A percentile compares a stretch with the other conserved stretches of the same genome.
phyloP scores from a whole-genome alignment of 2,329 filamentous ascomycete species.

The Botrytis fragariae region DNA sequence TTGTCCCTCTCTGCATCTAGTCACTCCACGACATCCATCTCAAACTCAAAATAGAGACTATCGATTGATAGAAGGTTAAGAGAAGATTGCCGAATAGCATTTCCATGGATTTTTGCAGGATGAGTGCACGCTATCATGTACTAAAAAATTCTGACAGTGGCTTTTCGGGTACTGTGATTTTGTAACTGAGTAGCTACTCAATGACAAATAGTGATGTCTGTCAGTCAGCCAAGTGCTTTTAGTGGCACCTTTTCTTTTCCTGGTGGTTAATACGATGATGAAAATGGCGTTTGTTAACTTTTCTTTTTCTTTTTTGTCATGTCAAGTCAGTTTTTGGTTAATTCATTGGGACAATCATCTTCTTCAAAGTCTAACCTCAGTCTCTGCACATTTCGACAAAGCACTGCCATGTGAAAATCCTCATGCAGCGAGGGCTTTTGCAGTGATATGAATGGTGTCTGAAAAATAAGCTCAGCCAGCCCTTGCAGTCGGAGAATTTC shows the following conservation, averaged over 20 bases:
- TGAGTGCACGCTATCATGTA: not conserved
- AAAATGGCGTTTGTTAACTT: not conserved
- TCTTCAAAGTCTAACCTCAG: not conserved
- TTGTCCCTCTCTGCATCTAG: not conserved
- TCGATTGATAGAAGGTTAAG: not conserved
- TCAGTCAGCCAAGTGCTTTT: not conserved
- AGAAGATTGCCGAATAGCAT: not conserved
- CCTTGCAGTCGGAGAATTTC: not conserved
- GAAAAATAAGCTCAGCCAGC: not conserved
- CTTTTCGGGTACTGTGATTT: not conserved
- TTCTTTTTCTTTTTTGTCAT: not conserved
- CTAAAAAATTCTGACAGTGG: not conserved
- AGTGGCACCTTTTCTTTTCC: not conserved
- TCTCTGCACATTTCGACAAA: not conserved
- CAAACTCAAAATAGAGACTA: not conserved
- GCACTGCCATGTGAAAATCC: not conserved
- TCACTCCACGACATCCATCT: not conserved
- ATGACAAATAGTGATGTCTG: not conserved
- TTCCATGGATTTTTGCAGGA: not conserved
- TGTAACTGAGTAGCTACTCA: not conserved
- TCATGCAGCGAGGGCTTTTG: not conserved
- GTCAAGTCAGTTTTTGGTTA: not conserved
- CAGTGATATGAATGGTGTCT: not conserved
- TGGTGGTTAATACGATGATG: not conserved
- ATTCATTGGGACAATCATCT: not conserved